Evolutionary conservation across 2,329 filamentous ascomycete species (phyloP).

Genomic region (Ophioceras dolichostomum): DNA sequence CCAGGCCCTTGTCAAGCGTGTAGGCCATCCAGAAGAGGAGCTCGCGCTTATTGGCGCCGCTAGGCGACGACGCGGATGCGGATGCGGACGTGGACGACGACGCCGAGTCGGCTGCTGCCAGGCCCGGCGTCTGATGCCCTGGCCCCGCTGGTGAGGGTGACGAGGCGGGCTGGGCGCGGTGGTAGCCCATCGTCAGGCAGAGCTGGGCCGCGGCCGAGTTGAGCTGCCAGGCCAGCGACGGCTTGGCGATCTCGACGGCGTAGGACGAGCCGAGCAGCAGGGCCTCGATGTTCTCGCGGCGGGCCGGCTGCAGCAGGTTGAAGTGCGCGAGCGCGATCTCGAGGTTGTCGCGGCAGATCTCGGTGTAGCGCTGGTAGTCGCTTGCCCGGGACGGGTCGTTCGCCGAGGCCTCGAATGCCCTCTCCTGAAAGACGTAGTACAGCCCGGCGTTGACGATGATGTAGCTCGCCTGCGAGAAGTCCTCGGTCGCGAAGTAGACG

Average conservation of each 20-base stretch:
- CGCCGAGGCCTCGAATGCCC: conserved; percentile 19
- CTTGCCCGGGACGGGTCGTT: conserved; percentile 14
- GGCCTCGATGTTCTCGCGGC: conserved; percentile 41
- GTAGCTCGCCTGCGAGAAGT: conserved; percentile 24
- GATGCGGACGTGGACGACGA: background rate
- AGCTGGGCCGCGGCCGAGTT: conserved; percentile 45
- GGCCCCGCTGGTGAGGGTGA: no score
- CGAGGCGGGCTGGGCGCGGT: conserved; percentile 22
- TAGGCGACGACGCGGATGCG: conserved; percentile 18
- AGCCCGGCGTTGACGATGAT: conserved; percentile 36
- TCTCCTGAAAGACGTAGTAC: conserved; percentile 36
- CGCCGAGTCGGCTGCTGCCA: background rate
- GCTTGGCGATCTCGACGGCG: conserved; percentile 48
- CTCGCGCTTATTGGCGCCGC: conserved; percentile 9
- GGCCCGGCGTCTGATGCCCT: no score
- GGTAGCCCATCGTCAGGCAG: conserved; percentile 51
- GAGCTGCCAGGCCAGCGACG: conserved; percentile 53
- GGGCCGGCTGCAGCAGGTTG: conserved; percentile 43
- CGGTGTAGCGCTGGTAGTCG: conserved; percentile 23
- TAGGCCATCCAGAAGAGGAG: conserved; percentile 11
- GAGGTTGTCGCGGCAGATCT: conserved; percentile 9
- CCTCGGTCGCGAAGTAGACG: conserved; percentile 12
- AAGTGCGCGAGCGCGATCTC: conserved; percentile 20
- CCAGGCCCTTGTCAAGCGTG: conserved; percentile 40
- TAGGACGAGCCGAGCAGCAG: conserved; percentile 47